These are phyloP conservation scores for Fusarium liriodendri DNA, from an alignment of 2,329 filamentous ascomycete species.

Conservation along the genomic window DNA sequence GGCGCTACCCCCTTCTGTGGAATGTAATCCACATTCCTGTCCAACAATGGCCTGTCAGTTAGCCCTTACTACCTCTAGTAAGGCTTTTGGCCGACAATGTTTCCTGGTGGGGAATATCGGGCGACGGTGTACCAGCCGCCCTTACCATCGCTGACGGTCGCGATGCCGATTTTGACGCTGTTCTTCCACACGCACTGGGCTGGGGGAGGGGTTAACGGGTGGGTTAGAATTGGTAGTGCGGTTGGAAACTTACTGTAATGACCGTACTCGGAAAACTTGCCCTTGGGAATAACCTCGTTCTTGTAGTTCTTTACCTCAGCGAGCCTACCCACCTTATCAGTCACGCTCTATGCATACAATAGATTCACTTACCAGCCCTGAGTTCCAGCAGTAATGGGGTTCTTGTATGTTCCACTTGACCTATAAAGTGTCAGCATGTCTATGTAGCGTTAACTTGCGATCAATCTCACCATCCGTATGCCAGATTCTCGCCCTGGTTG, in stretches of 20 bases:
- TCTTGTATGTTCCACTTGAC: conserved; percentile 14
- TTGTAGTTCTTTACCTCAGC: conserved; percentile 33
- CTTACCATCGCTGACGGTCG: conserved; percentile 39
- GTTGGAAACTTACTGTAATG: conserved; percentile 41
- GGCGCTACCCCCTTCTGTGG: background rate
- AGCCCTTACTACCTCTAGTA: conserved; percentile 23
- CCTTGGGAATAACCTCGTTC: conserved; percentile 34
- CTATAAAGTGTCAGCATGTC: background rate
- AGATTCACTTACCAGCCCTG: conserved; percentile 23
- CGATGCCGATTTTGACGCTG: conserved; percentile 48
- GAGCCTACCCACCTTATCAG: conserved; percentile 5
- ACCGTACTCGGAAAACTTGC: conserved; percentile 39
- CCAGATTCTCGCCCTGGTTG: conserved; percentile 39
- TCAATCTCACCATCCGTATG: conserved; percentile 22
- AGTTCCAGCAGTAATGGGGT: conserved; percentile 27
- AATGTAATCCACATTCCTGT: too few relatives aligned
- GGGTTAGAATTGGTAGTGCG: accelerated
- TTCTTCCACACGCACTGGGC: conserved; percentile 48
- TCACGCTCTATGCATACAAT: background rate
- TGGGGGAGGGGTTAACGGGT: background rate
- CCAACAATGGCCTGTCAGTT: accelerated
- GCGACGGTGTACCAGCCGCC: conserved; percentile 49
- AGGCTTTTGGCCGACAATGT: conserved; percentile 45
- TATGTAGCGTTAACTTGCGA: background rate
- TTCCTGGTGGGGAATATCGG: conserved; percentile 49